phyloP scores from a whole-genome alignment of 129 eudicot species.

The Tanacetum coccineum region DNA sequence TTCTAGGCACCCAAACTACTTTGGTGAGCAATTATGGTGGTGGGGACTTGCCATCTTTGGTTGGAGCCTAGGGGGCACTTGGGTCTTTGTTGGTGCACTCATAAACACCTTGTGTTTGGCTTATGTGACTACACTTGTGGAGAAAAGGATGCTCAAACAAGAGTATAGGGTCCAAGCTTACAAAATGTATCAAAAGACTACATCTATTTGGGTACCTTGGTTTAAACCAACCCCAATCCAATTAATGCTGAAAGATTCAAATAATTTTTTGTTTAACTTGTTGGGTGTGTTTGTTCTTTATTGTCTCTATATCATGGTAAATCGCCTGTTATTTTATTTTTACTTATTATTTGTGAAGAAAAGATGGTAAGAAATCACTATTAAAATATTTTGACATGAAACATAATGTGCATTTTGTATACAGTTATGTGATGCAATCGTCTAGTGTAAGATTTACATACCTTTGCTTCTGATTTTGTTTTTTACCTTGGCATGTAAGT shows the following conservation, averaged over 20 bases:
- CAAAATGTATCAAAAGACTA: constrained; percentile 48
- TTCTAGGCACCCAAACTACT: constrained; percentile 92
- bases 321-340: background rate
- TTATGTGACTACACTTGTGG: constrained; percentile 84
- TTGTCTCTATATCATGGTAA: constrained; percentile 6
- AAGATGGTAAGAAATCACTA: background rate
- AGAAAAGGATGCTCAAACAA: constrained; percentile 70
- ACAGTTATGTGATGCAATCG: too few relatives aligned
- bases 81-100: constrained; percentile 72
- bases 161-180: constrained; percentile 53
- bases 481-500: too few relatives aligned
- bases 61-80: constrained; percentile 62
- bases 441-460: too few relatives aligned
- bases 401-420: background rate
- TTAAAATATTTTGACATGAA: background rate
- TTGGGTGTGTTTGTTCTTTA: background rate
- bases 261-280: constrained; percentile 9
- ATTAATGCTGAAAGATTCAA: constrained; percentile 21
- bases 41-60: constrained; percentile 82
- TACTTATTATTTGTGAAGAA: constrained; percentile 8
- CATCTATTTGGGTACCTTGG: constrained; percentile 95
- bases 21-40: constrained; percentile 99
- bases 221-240: constrained; percentile 43
- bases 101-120: constrained; percentile 71
- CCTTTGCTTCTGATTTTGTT: too few relatives aligned